Evolutionary conservation across 1,284 basidiomycete genomes (phyloP).

Genomic region (Cryptococcus sp.): DNA sequence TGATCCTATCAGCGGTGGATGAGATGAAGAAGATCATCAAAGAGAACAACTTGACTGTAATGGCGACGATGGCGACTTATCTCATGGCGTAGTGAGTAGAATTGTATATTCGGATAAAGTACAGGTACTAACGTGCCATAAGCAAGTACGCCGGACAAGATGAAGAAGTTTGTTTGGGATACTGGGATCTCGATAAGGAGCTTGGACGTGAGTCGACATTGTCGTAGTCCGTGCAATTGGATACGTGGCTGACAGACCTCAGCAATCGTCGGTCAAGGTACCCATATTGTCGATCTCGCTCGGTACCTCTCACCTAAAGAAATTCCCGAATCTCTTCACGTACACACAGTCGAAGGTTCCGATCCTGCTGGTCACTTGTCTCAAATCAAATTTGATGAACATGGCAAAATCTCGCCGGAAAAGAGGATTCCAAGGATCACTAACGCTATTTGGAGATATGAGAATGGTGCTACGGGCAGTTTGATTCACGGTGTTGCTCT

Average conservation of each 20-base stretch:
- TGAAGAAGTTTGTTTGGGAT: conserved; percentile 6
- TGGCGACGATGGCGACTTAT: conserved; percentile 51
- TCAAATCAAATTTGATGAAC: conserved; percentile 11
- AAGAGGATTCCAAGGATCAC: conserved; percentile 20
- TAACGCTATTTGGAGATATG: conserved; percentile 18
- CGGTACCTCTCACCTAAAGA: conserved; percentile 11
- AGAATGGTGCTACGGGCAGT: conserved; percentile 11
- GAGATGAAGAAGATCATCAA: conserved; percentile 53
- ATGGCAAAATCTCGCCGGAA: conserved; percentile 8
- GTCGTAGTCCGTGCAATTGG: conserved; percentile 9
- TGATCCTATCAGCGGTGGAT: conserved; percentile 42
- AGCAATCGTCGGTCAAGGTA: conserved; percentile 52
- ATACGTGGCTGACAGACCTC: not conserved
- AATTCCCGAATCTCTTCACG: conserved; percentile 10
- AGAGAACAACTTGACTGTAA: conserved; percentile 51
- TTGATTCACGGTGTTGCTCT: conserved; percentile 18
- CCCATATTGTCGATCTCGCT: conserved; percentile 39
- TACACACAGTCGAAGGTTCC: conserved; percentile 18
- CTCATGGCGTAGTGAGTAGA: conserved; percentile 47
- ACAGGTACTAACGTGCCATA: not conserved
- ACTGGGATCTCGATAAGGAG: conserved; percentile 20
- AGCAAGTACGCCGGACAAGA: conserved; percentile 7
- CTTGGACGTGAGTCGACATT: conserved; percentile 15
- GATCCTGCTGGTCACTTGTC: conserved; percentile 17
- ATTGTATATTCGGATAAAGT: not conserved